A percentile compares a stretch with the other conserved stretches of the same genome.
phyloP scores from a whole-genome alignment of 495 filamentous ascomycete genomes.

The Penicillium silybi region DNA sequence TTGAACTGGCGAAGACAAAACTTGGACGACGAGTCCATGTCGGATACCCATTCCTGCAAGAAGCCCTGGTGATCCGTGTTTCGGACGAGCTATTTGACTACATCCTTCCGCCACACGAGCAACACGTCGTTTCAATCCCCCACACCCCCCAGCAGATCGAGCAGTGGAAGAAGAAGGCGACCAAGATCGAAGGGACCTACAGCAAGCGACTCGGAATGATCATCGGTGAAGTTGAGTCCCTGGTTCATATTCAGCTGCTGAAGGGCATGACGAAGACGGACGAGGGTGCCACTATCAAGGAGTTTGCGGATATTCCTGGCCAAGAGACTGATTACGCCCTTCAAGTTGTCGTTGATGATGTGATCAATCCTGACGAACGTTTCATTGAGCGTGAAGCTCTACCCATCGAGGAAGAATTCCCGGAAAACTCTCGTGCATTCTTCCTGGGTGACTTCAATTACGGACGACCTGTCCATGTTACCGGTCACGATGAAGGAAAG shows the following conservation, averaged over 20 bases:
- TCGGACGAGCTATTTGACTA: constrained; percentile 96
- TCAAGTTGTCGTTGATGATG: constrained; percentile 85
- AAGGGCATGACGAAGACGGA: constrained; percentile 89
- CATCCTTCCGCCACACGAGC: constrained; percentile 56
- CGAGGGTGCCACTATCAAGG: constrained; percentile 85
- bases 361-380: constrained; percentile 85
- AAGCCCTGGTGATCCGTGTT: constrained; percentile 82
- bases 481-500: constrained; percentile 66
- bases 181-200: constrained; percentile 77
- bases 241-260: constrained; percentile 88
- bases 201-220: constrained; percentile 86
- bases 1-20: constrained; percentile 68
- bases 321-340: constrained; percentile 89
- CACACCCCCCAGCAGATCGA: constrained; percentile 77
- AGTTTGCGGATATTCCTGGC: constrained; percentile 84
- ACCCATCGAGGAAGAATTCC: constrained; percentile 90
- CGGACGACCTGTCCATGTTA: constrained; percentile 81
- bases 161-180: constrained; percentile 77
- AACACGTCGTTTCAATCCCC: constrained; percentile 59
- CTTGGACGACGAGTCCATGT: constrained; percentile 85
- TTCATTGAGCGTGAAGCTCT: constrained; percentile 86
- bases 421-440: constrained; percentile 73
- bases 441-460: constrained; percentile 97
- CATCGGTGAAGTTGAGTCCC: constrained; percentile 79
- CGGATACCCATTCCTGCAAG: constrained; percentile 93